These are phyloP conservation scores for Thielaviopsis ethacetica DNA, from an alignment of 2,329 filamentous ascomycete species.

Conservation along the genomic window DNA sequence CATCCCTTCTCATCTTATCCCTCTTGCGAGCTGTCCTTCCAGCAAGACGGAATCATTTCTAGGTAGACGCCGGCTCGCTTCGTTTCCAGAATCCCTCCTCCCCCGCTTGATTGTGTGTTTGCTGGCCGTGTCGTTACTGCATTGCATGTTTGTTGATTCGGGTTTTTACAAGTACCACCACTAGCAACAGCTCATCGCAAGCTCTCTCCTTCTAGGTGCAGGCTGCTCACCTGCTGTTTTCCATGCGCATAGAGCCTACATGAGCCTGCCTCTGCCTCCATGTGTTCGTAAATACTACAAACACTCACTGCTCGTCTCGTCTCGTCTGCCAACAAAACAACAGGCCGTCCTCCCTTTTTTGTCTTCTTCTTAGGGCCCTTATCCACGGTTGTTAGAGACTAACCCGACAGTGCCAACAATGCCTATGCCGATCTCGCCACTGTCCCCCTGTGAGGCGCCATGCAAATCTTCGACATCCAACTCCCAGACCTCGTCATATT, in stretches of 20 bases:
- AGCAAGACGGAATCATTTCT: not conserved
- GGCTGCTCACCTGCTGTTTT: not conserved
- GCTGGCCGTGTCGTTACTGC: not conserved
- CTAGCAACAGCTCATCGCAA: not conserved
- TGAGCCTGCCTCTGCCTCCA: too few species aligned
- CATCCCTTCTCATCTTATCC: too few species aligned
- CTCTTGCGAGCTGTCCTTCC: not conserved
- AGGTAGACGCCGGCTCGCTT: not conserved
- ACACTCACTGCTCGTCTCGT: not conserved
- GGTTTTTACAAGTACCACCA: not conserved
- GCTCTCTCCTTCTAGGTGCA: not conserved
- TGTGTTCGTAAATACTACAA: too few species aligned
- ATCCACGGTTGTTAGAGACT: not conserved
- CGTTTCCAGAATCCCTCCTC: not conserved
- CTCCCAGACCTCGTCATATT: constrained; percentile 2
- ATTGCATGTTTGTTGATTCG: not conserved
- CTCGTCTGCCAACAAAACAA: not conserved
- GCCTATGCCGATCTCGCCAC: not conserved
- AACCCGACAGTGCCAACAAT: not conserved
- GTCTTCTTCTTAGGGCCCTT: not conserved
- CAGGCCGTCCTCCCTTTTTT: not conserved
- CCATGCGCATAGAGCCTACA: too few species aligned
- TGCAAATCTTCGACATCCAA: not conserved
- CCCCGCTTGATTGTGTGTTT: not conserved
- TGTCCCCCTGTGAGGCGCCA: not conserved